Percentiles rank a stretch among this genome's conserved stretches.
Conservation (phyloP, 306 rosid genomes). For the Castanospermum australe region DNA sequence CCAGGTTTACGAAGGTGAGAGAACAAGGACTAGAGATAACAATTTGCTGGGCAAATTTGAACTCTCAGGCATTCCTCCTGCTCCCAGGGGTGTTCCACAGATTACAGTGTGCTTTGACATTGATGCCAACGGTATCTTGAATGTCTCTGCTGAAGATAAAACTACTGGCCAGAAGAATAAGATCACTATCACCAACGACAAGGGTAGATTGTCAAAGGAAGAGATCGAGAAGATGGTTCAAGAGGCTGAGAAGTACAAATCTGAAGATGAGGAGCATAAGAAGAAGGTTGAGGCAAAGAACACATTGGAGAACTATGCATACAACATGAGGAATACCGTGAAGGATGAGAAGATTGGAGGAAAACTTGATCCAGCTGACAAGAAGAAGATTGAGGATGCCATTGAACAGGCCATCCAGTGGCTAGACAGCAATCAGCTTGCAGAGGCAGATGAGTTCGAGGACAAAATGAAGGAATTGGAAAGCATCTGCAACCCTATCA, state of each 20-base stretch:
- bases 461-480: constrained; percentile 85
- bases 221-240: constrained; percentile 82
- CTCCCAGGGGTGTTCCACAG: constrained; percentile 80
- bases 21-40: constrained; percentile 71
- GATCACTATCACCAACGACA: constrained; percentile 78
- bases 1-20: constrained; percentile 76
- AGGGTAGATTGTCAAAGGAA: constrained; percentile 75
- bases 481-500: constrained; percentile 77
- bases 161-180: constrained; percentile 76
- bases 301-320: constrained; percentile 65
- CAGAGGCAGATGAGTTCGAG: constrained; percentile 67
- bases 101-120: constrained; percentile 77
- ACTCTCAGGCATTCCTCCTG: constrained; percentile 80
- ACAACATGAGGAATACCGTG: constrained; percentile 70
- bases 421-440: constrained; percentile 67
- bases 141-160: constrained; percentile 73
- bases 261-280: constrained; percentile 74
- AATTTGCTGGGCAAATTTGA: constrained; percentile 74
- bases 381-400: constrained; percentile 70
- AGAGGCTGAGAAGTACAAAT: constrained; percentile 79
- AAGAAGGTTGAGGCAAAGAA: constrained; percentile 67
- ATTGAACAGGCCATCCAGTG: constrained; percentile 68
- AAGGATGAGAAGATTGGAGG: constrained; percentile 67
- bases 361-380: constrained; percentile 54
- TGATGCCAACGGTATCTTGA: constrained; percentile 76